Evolutionary conservation across 306 rosid species (phyloP), one percentile per base, ranked within the genome.

Genomic region (Alnus rubra): DNA sequence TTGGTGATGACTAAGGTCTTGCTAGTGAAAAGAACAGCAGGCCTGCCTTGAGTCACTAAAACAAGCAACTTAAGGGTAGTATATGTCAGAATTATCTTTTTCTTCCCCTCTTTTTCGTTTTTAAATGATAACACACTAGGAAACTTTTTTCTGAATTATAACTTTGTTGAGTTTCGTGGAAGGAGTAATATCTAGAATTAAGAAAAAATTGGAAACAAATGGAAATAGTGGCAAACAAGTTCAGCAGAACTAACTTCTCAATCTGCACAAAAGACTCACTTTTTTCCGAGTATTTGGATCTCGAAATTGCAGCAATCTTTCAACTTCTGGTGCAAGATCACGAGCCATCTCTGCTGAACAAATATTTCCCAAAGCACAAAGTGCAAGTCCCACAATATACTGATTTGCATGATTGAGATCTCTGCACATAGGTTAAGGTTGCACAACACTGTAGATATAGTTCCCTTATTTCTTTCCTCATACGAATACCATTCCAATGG

Each of bases 301-400:
- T 64, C 98, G 88, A 86, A 92, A 94, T 83, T 94, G 95, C 84
- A 94, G 86, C 84, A 94, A 81, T 65, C 97, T 91, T 83, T 92
- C 98, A 74, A 94, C 93, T 88, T 94, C 97, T 11, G 97, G 93
- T 71, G 98, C 98, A 84, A 94, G 98, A 90, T 92, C 98, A 89
- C 97, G 97, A 79, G 98, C 97, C 97, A 94, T 95, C 84, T 95
- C 99, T 4, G 99, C 99, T 35, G 99, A 95, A 81, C 98, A 95
- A 83, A 95, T 95, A 87, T 95, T 95, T 79, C 99, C 99, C 76
- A 95, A 82, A 81, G 99, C 99, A 89, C 99, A 95, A 73, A 95
- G 98, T 31, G 99, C 99, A 78, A 95, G 99, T 84, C 99, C 99
- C 75, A 95, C 99, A 79, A 95, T 93, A 82, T 95, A 95, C 92